Evolutionary conservation across 176 grass and related monocot species (phyloP).

Genomic region (Olyra latifolia): DNA sequence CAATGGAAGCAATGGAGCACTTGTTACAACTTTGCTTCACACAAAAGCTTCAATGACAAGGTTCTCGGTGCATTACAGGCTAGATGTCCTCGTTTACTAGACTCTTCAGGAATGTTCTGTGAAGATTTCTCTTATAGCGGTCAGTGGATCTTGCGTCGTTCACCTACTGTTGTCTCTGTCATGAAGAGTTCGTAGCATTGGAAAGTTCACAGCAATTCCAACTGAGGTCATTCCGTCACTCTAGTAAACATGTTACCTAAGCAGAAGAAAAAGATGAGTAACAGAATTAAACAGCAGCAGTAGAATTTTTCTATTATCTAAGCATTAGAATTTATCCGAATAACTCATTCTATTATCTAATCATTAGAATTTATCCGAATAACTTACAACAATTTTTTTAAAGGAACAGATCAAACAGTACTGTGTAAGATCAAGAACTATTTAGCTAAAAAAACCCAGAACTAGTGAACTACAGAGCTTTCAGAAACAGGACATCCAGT

Average conservation of each 20-base stretch:
- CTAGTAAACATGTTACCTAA: slow-evolving; percentile 18
- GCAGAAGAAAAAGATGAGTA: not conserved
- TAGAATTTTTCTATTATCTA: not conserved
- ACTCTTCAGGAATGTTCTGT: slow-evolving; percentile 32
- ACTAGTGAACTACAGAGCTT: not conserved
- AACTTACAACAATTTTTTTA: not conserved
- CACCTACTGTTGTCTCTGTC: slow-evolving; percentile 9
- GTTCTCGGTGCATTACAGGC: not conserved
- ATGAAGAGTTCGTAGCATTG: slow-evolving; percentile 13
- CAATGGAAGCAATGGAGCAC: slow-evolving; percentile 1
- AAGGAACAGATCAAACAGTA: not conserved
- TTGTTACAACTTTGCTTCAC: slow-evolving; percentile 8
- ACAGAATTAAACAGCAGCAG: not conserved
- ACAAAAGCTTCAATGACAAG: slow-evolving; percentile 26
- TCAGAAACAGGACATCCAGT: not conserved
- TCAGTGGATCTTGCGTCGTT: not conserved
- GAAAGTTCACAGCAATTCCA: slow-evolving; percentile 1
- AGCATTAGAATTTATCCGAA: not conserved
- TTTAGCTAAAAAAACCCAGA: no score
- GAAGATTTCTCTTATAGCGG: not conserved
- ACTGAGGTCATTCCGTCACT: not conserved
- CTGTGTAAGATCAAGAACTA: not conserved
- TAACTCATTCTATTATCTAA: not conserved
- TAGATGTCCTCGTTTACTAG: slow-evolving; percentile 18
- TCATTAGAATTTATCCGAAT: not conserved